Base-by-base conservation (phyloP, 2,329 filamentous ascomycete genomes). In the Xylariaceae sp. region DNA sequence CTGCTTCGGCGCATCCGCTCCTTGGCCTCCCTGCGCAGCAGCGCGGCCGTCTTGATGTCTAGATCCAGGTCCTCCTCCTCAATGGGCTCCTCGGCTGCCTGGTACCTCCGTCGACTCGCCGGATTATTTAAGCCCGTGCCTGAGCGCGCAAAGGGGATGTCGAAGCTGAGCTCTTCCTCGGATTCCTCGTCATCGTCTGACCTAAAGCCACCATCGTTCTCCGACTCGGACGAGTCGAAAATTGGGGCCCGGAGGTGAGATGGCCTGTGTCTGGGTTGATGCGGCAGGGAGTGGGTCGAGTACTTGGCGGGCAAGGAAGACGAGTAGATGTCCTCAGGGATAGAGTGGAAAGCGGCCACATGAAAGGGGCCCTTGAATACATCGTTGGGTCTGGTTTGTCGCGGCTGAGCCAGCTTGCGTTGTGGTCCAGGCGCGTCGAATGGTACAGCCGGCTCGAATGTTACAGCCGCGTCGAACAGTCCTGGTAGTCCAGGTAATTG, bases 401-500 rank as follows among this genome's bases (percentile, higher is more conserved):
- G 50, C 2, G 60, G 54, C 14, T n/a, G 37, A 7, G 23, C 37
- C 6, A 44, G 44, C n/a, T 48, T 40, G 20, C 53, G 16, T 18
- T 53, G 48, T 2, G 61, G 26, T 9, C 45, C 7, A 9, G 46
- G 41, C 3, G 50, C 32, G n/a, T 66, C 65, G 44, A 67, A 66
- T 6, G 62, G 20, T 1, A n/a, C n/a, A n/a, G n/a, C n/a, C n/a
- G n/a, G n/a, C n/a, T n/a, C n/a, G n/a, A n/a, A n/a, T n/a, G n/a
- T n/a, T 9, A 47, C 7, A 9, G 46, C 44, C 3, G 50, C 32
- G n/a, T 66, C 65, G 44, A 67, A 66, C 6, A 63, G 20, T 1
- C 61, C 62, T 6, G 64, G 60, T 29, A 70, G 65, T n/a, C 66
- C 66, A 9, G 67, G 64, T 19, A 64, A 43, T 46, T 67, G 66